A percentile compares a stretch with the other conserved stretches of the same genome.
Conservation (phyloP, 805 yeast species). For the Candida sakaeoensis region DNA sequence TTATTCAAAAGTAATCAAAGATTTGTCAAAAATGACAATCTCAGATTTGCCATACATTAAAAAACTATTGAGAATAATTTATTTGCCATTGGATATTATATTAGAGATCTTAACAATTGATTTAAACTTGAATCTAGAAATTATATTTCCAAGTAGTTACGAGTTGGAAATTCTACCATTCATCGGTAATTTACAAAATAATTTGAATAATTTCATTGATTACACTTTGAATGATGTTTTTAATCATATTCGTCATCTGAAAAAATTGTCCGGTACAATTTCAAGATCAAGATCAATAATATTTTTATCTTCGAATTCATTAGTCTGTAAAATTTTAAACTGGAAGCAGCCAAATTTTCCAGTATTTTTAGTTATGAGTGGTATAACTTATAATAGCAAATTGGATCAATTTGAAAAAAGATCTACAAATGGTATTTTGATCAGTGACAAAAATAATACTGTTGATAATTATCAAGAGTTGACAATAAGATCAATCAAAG, state of each 20-base stretch:
- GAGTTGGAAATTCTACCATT: conserved; percentile 39
- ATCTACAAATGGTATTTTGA: conserved; percentile 38
- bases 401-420: conserved; percentile 33
- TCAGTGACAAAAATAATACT: conserved; percentile 18
- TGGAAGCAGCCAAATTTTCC: conserved; percentile 99
- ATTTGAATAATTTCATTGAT: conserved; percentile 75
- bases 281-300: conserved; percentile 64
- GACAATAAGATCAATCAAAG: conserved; percentile 66
- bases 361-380: conserved; percentile 79
- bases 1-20: conserved; percentile 35
- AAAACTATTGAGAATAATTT: conserved; percentile 42
- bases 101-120: conserved; percentile 52
- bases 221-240: conserved; percentile 66
- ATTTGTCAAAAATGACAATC: conserved; percentile 33
- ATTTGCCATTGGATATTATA: conserved; percentile 58
- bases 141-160: conserved; percentile 65
- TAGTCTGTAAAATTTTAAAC: conserved; percentile 87
- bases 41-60: conserved; percentile 39
- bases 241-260: conserved; percentile 60
- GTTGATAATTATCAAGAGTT: conserved; percentile 32
- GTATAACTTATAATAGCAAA: conserved; percentile 40
- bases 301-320: conserved; percentile 81
- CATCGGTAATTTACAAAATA: conserved; percentile 40
- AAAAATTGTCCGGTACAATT: conserved; percentile 15
- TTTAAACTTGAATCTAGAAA: conserved; percentile 69